phyloP scores from a whole-genome alignment of 441 rosid species.

The Omphalea diandra region DNA sequence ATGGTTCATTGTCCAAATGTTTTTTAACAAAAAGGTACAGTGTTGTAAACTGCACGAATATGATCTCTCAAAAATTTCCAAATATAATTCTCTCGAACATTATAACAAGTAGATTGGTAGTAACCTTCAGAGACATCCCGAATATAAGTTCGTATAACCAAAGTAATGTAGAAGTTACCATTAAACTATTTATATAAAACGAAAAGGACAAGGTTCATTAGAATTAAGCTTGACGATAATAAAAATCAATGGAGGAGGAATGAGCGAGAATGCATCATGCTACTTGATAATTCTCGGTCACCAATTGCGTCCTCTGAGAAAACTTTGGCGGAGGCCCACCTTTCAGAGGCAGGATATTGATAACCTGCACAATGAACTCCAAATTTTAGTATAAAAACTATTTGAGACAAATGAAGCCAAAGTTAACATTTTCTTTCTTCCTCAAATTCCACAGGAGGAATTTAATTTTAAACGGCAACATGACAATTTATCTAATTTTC shows the following conservation, averaged over 20 bases:
- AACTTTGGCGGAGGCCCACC: slow-evolving; percentile 82
- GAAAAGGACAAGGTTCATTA: neutral
- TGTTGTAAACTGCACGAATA: no score
- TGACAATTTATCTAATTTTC: neutral
- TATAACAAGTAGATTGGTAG: no score
- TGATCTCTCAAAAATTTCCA: no score
- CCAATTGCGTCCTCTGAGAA: slow-evolving; percentile 73
- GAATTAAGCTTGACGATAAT: neutral
- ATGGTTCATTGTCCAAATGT: no score
- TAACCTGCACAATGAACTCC: slow-evolving; percentile 48
- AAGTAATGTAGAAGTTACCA: no score
- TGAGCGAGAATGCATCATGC: slow-evolving; percentile 32
- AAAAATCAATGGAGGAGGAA: slow-evolving; percentile 13
- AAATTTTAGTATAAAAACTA: neutral
- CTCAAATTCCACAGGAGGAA: neutral
- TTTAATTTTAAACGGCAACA: neutral
- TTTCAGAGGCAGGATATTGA: slow-evolving; percentile 67
- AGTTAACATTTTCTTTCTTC: neutral
- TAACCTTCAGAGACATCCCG: no score
- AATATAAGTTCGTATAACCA: no score
- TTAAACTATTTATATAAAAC: no score
- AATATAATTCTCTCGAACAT: no score
- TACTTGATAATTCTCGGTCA: slow-evolving; percentile 80
- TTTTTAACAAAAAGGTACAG: no score
- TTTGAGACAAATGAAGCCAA: no score